Conservation (phyloP, 2,329 filamentous ascomycete species). For the Periconia sp. region DNA sequence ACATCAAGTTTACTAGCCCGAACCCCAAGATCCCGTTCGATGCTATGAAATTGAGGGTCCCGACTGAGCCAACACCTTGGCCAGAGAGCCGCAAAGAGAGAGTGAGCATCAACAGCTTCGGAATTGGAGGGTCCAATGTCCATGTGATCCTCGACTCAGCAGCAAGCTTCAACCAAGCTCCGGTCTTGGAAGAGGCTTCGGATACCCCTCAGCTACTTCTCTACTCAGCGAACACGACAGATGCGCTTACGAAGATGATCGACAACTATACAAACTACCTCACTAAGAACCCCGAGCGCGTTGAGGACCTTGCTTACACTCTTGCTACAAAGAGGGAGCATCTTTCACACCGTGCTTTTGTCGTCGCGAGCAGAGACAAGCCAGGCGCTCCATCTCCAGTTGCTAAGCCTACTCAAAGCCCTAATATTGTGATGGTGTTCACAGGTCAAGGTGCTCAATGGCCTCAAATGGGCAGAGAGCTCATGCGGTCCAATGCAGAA, state of each 20-base stretch:
- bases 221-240: conserved; percentile 22
- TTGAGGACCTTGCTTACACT: conserved; percentile 20
- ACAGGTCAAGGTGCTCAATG: conserved; percentile 35
- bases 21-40: conserved; percentile 26
- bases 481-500: not conserved
- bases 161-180: not conserved
- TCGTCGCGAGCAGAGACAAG: conserved; percentile 1
- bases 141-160: conserved; percentile 19
- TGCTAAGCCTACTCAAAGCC: not conserved
- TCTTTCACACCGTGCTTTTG: conserved; percentile 16
- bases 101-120: conserved; percentile 11
- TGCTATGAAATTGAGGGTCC: conserved; percentile 14
- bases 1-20: conserved; percentile 23
- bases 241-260: conserved; percentile 11
- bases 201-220: conserved; percentile 13
- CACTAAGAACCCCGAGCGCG: not conserved
- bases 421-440: conserved; percentile 23
- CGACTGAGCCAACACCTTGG: conserved; percentile 15
- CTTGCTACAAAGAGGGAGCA: conserved; percentile 17
- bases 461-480: conserved; percentile 19
- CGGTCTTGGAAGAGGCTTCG: not conserved
- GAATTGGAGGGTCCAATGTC: conserved; percentile 13
- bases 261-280: conserved; percentile 5
- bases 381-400: not conserved
- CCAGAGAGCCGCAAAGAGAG: conserved; percentile 1